Conservation (phyloP, 2,329 filamentous ascomycete species). For the Penicillium sp. region DNA sequence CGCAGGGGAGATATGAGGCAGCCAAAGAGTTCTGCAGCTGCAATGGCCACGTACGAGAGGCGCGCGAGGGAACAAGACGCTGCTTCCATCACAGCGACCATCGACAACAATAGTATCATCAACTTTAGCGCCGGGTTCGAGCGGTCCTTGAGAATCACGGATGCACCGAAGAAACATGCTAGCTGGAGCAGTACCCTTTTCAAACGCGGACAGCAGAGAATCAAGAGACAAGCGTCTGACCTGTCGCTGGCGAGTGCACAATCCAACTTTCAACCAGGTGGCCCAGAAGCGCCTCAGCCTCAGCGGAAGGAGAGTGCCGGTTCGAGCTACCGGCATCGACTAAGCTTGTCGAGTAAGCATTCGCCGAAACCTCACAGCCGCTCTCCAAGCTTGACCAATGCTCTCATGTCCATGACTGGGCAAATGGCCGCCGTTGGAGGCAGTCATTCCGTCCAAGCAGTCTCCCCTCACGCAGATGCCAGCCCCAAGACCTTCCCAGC, state of each 20-base stretch:
- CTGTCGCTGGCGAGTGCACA: slow-evolving; percentile 39
- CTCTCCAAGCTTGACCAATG: slow-evolving; percentile 50
- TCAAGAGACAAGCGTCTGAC: slow-evolving; percentile 53
- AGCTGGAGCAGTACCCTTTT: slow-evolving; percentile 57
- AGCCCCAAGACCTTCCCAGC: slow-evolving; percentile 55
- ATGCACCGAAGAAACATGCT: slow-evolving; percentile 50
- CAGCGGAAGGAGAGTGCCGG: slow-evolving; percentile 42
- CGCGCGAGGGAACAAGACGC: slow-evolving; percentile 60
- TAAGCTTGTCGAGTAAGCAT: slow-evolving; percentile 45
- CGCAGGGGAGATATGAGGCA: slow-evolving; percentile 47
- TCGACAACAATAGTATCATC: slow-evolving; percentile 57
- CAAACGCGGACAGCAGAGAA: slow-evolving; percentile 48
- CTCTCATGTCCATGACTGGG: slow-evolving; percentile 53
- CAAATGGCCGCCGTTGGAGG: slow-evolving; percentile 54
- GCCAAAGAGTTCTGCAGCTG: slow-evolving; percentile 60
- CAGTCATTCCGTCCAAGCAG: slow-evolving; percentile 64
- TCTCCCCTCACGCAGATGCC: slow-evolving; percentile 46
- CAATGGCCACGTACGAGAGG: slow-evolving; percentile 60
- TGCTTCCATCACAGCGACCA: slow-evolving; percentile 61
- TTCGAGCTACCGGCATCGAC: slow-evolving; percentile 42
- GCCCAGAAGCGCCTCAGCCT: slow-evolving; percentile 20
- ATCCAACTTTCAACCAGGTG: slow-evolving; percentile 28
- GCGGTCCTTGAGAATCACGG: slow-evolving; percentile 37
- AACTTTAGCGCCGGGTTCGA: slow-evolving; percentile 53
- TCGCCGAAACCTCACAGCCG: slow-evolving; percentile 37